Evolutionary conservation across 257 asterid species (phyloP), one percentile per base, ranked within the genome.

Genomic region (Nicotiana knightiana): DNA sequence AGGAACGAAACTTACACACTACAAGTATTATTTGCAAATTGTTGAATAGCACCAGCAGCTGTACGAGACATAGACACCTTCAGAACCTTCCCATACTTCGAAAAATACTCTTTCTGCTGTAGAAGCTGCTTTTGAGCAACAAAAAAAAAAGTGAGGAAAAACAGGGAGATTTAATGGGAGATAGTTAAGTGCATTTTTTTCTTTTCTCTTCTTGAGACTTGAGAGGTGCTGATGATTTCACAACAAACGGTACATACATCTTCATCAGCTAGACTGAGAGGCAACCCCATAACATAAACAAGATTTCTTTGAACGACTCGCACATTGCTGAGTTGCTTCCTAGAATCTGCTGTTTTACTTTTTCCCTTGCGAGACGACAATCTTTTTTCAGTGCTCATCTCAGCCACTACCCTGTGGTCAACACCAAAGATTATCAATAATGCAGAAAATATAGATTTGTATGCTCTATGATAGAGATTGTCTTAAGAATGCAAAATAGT

Each of bases 51-150:
- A 82, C 99, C 99, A 80, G 97, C 84, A 8, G 98, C 85, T 35
- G 98, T 94, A 79, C 99, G 96, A 9, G 99, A 96, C 81, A 96
- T 88, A 39, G 98, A 96, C 86, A 94, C 99, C 89, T 96, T 96
- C 87, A 88, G 83, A 84, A 96, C 97, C 89, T 94, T 96, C 18
- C 99, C 99, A 84, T 96, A 96, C 92, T 89, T 96, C 82, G 87
- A 89, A 89, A 96, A 96, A 81, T 93, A 91, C 59, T 94, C 98
- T 79, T 85, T 89, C 33, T 85, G 92, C 89, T 91, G 98, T 71
- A 96, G 98, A 85, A 96, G 91, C 98, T 96, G 97, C 86, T 81
- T 76, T 79, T 85, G 65, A 26, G 77, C 37, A 71, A 46, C 28
- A 64, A n/a, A 35, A 73, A 24, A 24, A 33, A 39, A 21, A 24